Evolutionary conservation across 495 filamentous ascomycete genomes (phyloP).

Genomic region (Penicillium canescens): DNA sequence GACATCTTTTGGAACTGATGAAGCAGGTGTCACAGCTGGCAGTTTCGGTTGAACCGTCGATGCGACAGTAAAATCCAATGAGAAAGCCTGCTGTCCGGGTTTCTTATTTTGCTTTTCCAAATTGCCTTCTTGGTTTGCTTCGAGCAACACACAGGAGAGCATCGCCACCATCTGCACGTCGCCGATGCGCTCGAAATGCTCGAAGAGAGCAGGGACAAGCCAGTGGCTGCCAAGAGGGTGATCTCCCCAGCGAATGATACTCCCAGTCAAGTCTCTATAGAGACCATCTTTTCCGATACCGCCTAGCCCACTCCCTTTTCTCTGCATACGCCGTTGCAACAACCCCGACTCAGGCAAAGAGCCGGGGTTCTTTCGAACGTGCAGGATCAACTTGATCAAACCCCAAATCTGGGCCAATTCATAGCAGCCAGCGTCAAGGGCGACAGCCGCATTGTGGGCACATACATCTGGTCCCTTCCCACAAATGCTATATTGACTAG

Average conservation of each 20-base stretch:
- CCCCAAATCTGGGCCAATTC: conserved; percentile 86
- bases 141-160: conserved; percentile 85
- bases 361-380: conserved; percentile 64
- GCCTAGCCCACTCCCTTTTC: conserved; percentile 27
- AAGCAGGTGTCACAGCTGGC: conserved; percentile 37
- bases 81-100: conserved; percentile 27
- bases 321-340: conserved; percentile 15
- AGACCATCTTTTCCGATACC: conserved; percentile 7
- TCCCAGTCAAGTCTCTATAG: conserved; percentile 35
- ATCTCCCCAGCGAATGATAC: conserved; percentile 79
- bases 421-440: conserved; percentile 66
- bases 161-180: conserved; percentile 95
- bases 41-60: conserved; percentile 31
- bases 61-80: conserved; percentile 31
- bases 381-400: conserved; percentile 73
- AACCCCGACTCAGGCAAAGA: conserved; percentile 50
- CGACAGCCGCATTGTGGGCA: conserved; percentile 76
- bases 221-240: conserved; percentile 76
- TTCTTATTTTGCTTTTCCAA: conserved; percentile 15
- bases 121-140: conserved; percentile 44
- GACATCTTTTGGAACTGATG: conserved; percentile 59
- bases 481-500: conserved; percentile 78
- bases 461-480: conserved; percentile 79
- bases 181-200: conserved; percentile 74
- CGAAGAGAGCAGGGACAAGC: conserved; percentile 66